Evolutionary conservation across 768 basidiomycete species (phyloP).

Genomic region (Coprinopsis marcescibilis): DNA sequence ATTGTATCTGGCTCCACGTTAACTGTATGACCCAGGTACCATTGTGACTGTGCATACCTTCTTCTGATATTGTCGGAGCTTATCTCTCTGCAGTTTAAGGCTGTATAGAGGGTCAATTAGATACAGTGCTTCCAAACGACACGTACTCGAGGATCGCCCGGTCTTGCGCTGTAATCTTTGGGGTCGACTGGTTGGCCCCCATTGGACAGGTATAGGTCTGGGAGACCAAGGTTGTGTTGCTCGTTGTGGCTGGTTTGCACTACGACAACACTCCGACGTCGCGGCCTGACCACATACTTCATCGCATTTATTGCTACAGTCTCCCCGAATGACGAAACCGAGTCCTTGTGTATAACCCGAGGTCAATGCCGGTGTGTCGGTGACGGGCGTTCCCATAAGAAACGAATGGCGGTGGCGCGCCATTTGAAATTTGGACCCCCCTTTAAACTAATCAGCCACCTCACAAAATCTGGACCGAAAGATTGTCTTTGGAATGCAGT

Average conservation of each 20-base stretch:
- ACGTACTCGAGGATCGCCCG: constrained; percentile 92
- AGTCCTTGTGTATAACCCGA: too few relatives aligned
- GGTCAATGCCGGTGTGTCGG: too few relatives aligned
- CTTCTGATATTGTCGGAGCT: constrained; percentile 92
- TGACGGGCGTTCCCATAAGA: too few relatives aligned
- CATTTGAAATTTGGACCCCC: too few relatives aligned
- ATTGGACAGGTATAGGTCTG: too few relatives aligned
- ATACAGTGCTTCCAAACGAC: constrained; percentile 4
- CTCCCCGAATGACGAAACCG: too few relatives aligned
- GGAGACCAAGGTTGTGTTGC: not conserved
- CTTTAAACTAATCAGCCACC: not conserved
- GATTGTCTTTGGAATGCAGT: not conserved
- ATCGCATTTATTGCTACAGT: too few relatives aligned
- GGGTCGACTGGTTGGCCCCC: constrained; percentile 69
- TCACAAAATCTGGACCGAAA: not conserved
- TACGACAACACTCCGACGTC: too few relatives aligned
- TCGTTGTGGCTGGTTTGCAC: not conserved
- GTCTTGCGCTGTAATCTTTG: constrained; percentile 91
- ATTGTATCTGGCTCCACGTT: constrained; percentile 63
- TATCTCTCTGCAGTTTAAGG: constrained; percentile 94
- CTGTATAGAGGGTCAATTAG: constrained; percentile 35
- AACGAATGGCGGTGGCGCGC: too few relatives aligned
- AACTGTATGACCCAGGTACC: not conserved
- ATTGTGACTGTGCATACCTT: constrained; percentile 45
- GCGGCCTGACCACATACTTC: too few relatives aligned